Base-by-base conservation (phyloP, 208 protist genomes). In the Acanthamoeba triangularis region DNA sequence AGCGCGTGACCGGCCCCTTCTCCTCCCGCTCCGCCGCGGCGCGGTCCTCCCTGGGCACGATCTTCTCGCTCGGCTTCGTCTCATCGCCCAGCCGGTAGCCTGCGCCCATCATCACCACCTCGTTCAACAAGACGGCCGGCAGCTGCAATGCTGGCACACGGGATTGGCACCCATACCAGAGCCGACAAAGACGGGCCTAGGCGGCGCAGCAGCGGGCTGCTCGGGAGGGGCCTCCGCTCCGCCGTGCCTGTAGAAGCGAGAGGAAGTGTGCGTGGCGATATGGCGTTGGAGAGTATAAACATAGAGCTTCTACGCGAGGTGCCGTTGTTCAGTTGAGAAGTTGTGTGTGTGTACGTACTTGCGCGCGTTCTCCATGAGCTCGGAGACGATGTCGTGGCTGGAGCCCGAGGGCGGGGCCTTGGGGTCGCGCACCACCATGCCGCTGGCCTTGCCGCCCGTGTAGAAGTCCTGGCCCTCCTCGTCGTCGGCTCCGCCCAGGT, bases 371-470 rank as follows among this genome's bases (percentile, higher is more conserved):
- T 44, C 80, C 80, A 88, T 61, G 16, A 88, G 41, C 33, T 88
- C n/a, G 80, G 23, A 33, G 20, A 88, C 80, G n/a, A 59, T 14
- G 69, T 80, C 37, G 69, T 80, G 69, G 54, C 54, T 23, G 35
- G 69, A 30, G 30, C 16, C 37, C 30, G 28, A 33, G 35, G 74
- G n/a, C 33, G 74, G 16, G 16, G 74, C 33, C 28, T 30, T 59
- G 80, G 80, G 80, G 49, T 88, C 80, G 41, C 47, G 80, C 33
- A 88, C 80, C 47, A 88, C 80, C 52, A 88, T 88, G 33, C 80
- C 80, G 33, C 80, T 88, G 80, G 28, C n/a, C 33, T 88, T 37
- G n/a, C 80, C 80, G 33, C 80, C 80, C 14, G 80, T 61, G 33
- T 33, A 88, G 33, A 49, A 88, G 80, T 44, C 47, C 52, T 88